Evolutionary conservation across 805 yeast genomes (phyloP).

Genomic region (Zygotorulaspora florentina): DNA sequence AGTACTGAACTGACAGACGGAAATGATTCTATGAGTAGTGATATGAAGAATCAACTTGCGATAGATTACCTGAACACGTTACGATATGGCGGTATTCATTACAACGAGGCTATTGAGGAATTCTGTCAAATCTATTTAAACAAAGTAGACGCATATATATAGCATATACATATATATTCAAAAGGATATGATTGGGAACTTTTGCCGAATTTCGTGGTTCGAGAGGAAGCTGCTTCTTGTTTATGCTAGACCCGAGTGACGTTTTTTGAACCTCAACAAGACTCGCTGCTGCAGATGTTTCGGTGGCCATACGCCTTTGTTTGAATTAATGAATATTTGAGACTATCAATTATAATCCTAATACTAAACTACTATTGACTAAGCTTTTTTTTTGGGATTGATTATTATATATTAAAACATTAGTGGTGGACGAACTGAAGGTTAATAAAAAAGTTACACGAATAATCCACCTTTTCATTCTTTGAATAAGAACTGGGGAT

Average conservation of each 20-base stretch:
- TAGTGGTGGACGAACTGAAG: not conserved
- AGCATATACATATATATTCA: no score
- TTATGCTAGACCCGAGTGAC: no score
- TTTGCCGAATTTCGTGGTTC: no score
- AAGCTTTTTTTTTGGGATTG: not conserved
- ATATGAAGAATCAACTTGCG: slow-evolving; percentile 47
- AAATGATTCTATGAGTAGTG: slow-evolving; percentile 24
- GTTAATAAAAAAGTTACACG: not conserved
- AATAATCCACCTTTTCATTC: not conserved
- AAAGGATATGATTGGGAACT: no score
- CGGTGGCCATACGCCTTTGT: no score
- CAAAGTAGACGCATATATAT: slow-evolving; percentile 1
- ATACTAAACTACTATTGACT: not conserved
- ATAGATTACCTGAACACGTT: slow-evolving; percentile 54
- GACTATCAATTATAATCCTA: not conserved
- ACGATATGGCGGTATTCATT: slow-evolving; percentile 55
- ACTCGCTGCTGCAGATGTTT: no score
- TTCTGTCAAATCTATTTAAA: slow-evolving; percentile 40
- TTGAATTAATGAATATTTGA: not conserved
- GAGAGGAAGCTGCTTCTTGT: no score
- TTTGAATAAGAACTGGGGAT: not conserved
- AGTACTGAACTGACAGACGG: slow-evolving; percentile 20
- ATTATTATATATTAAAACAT: not conserved
- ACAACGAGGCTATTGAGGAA: slow-evolving; percentile 60
- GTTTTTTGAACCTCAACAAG: no score